A percentile compares a stretch with the other conserved stretches of the same genome.
Evolutionary conservation across 805 yeast genomes (phyloP).

Genomic region (Saturnispora quitensis): DNA sequence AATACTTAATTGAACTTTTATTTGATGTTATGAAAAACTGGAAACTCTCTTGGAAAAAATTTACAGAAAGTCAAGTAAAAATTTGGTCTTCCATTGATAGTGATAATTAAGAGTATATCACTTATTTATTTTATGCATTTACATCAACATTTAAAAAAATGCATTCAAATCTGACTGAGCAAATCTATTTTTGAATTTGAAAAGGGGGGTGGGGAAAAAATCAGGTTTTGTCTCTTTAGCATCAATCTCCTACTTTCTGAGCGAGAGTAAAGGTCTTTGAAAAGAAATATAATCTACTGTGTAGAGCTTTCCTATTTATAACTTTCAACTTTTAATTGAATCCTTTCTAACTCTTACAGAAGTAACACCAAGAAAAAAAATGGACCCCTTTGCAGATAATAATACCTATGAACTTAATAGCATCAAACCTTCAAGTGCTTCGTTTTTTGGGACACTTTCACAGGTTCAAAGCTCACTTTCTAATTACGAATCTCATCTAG

Average conservation of each 20-base stretch:
- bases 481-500: constrained; percentile 5
- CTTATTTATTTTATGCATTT: neutral
- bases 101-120: neutral
- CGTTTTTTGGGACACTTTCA: constrained; percentile 3
- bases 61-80: constrained; percentile 16
- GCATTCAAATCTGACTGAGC: neutral
- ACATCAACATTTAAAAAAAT: neutral
- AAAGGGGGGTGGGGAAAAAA: neutral
- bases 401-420: constrained; percentile 1
- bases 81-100: constrained; percentile 17
- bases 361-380: neutral
- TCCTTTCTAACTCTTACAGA: neutral
- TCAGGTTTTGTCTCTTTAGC: neutral
- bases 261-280: neutral
- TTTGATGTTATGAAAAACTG: constrained; percentile 17
- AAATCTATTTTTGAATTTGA: neutral
- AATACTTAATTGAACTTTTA: constrained; percentile 11
- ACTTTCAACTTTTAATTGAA: neutral
- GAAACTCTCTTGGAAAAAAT: constrained; percentile 22
- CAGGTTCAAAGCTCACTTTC: constrained; percentile 1
- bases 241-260: neutral
- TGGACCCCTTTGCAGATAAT: constrained; percentile 8
- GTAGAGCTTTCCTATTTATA: neutral
- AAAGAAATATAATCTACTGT: neutral
- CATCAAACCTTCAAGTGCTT: neutral